A percentile compares a stretch with the other conserved stretches of the same genome.
phyloP scores from a whole-genome alignment of 2,329 filamentous ascomycete species.

The Sordariomycetes sp. region DNA sequence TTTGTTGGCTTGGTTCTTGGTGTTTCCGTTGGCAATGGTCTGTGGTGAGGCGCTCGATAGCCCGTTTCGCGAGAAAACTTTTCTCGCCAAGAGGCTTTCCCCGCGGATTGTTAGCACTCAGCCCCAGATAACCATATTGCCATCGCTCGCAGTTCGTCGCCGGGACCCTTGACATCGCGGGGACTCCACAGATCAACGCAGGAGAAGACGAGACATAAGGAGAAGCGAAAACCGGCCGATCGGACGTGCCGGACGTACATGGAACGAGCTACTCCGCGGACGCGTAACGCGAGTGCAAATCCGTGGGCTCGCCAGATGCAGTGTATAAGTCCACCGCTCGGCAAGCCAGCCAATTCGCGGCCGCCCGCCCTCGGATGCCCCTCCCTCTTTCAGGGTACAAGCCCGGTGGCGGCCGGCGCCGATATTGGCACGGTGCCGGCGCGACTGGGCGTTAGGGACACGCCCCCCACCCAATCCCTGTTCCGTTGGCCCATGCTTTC shows the following conservation, averaged over 20 bases:
- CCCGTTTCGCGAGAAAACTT: neutral
- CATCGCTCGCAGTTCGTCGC: too few species aligned
- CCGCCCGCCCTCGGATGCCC: neutral
- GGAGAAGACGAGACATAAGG: too few species aligned
- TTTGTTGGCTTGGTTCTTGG: neutral
- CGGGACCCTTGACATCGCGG: too few species aligned
- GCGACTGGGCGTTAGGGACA: neutral
- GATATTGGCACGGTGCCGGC: neutral
- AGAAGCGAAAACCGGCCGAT: too few species aligned
- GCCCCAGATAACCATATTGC: too few species aligned
- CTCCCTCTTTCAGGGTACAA: neutral
- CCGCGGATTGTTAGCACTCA: too few species aligned
- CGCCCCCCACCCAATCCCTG: neutral
- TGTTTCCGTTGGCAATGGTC: too few species aligned
- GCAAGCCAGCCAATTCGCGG: neutral
- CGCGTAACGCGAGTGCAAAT: too few species aligned
- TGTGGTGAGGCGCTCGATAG: neutral
- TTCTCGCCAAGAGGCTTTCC: neutral
- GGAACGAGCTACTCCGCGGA: too few species aligned
- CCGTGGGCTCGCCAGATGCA: too few species aligned
- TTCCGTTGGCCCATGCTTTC: neutral
- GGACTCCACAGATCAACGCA: too few species aligned
- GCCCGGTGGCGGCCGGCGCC: neutral
- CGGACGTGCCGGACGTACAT: too few species aligned
- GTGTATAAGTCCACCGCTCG: neutral